A percentile compares a stretch with the other conserved stretches of the same genome.
phyloP scores from a whole-genome alignment of 2,329 filamentous ascomycete genomes.

The Fusarium secorum region DNA sequence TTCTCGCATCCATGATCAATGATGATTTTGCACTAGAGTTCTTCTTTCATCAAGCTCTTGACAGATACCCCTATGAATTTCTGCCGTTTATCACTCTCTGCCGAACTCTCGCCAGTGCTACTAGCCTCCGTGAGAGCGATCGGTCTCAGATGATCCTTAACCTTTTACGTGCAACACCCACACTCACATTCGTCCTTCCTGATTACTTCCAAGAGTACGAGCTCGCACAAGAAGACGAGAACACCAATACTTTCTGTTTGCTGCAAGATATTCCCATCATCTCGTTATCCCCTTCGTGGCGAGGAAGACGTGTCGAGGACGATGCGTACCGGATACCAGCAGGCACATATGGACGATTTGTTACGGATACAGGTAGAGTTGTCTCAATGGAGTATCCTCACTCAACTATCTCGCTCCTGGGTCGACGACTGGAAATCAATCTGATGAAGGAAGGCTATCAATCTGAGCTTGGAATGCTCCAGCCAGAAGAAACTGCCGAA shows the following conservation, averaged over 20 bases:
- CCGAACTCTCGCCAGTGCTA: conserved; percentile 63
- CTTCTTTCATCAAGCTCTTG: conserved; percentile 72
- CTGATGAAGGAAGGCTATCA: conserved; percentile 64
- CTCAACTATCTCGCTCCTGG: conserved; percentile 81
- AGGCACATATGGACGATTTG: conserved; percentile 74
- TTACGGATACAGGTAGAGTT: conserved; percentile 79
- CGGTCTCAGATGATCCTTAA: conserved; percentile 63
- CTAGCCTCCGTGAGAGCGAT: conserved; percentile 44
- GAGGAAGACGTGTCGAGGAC: conserved; percentile 53
- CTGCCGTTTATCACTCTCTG: conserved; percentile 78
- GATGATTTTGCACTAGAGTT: conserved; percentile 60
- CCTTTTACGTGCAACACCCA: conserved; percentile 73
- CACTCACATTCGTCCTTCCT: conserved; percentile 81
- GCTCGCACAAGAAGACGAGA: conserved; percentile 84
- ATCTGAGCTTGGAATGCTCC: conserved; percentile 61
- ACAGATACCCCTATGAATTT: conserved; percentile 87
- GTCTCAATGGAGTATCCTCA: conserved; percentile 81
- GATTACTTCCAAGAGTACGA: conserved; percentile 76
- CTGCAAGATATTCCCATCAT: conserved; percentile 71
- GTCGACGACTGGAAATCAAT: conserved; percentile 76
- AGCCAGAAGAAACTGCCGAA: conserved; percentile 72
- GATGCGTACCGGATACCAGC: conserved; percentile 68
- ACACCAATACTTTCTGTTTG: conserved; percentile 79
- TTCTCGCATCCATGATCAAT: conserved; percentile 46
- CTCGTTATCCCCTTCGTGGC: conserved; percentile 54